Evolutionary conservation across 257 asterid species (phyloP), one percentile per base, ranked within the genome.

Genomic region (Datura wrightii): DNA sequence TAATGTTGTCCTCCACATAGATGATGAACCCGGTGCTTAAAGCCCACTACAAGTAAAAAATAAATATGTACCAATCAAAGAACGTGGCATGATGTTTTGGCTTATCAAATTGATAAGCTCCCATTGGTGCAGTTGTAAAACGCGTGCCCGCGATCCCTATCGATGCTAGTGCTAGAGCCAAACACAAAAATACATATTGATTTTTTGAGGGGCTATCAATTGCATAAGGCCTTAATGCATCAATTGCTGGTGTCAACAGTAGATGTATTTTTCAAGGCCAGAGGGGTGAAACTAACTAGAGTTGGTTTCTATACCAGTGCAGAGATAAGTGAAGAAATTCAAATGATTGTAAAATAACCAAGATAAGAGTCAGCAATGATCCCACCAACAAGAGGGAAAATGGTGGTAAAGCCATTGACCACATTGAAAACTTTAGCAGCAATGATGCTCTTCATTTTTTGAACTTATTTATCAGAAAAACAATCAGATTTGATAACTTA

Each of bases 361-460:
- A 90, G 78, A 53, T 63, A 92, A 48, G 98, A 93, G 84, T 95
- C 98, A 1, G 98, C 98, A 42, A 93, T 71, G 52, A 95, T 89
- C 9, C 98, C 98, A 14, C 92, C 95, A 52, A 91, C 83, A 15
- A 95, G 90, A 2, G 98, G 98, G 42, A 93, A 90, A 85, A 95
- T 87, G 24, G 96, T 88, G 34, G 89, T 92, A 85, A 92, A 91
- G 65, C 96, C 98, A 83, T 91, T 92, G 15, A 93, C 93, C 15
- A 92, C 84, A 69, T 95, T 93, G 84, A 71, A 93, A 19, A 94
- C 84, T 84, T 95, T 91, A 9, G 98, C 98, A 15, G 98, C 96
- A 83, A 85, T 89, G 52, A 93, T 92, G 87, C 93, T 92, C 89
- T 91, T 92, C 16, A 92, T 86, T 80, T 94, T 93, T 24, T 24